phyloP scores from a whole-genome alignment of 2,329 filamentous ascomycete species.

The Fusarium sp. region DNA sequence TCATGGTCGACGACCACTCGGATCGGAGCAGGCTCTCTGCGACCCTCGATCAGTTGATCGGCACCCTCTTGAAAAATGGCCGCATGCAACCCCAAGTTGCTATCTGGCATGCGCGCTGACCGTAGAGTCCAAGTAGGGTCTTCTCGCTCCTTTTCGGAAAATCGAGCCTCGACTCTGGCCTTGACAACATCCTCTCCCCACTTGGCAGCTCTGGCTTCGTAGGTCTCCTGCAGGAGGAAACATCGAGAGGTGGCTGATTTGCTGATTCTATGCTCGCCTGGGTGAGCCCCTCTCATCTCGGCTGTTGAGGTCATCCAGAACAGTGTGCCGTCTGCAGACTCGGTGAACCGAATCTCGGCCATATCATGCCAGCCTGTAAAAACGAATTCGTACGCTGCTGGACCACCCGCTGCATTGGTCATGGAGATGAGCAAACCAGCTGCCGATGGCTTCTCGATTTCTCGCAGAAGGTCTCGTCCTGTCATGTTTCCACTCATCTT shows the following conservation, averaged over 20 bases:
- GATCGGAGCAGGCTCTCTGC: constrained; percentile 73
- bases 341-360: constrained; percentile 75
- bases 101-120: constrained; percentile 70
- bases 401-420: constrained; percentile 69
- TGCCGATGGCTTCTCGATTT: constrained; percentile 82
- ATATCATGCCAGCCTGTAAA: constrained; percentile 79
- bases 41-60: constrained; percentile 68
- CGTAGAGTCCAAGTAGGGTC: constrained; percentile 82
- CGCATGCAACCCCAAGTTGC: constrained; percentile 66
- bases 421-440: constrained; percentile 69
- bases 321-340: constrained; percentile 70
- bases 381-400: constrained; percentile 72
- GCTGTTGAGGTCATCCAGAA: constrained; percentile 74
- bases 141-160: constrained; percentile 84
- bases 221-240: constrained; percentile 76
- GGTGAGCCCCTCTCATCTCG: constrained; percentile 65
- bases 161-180: constrained; percentile 85
- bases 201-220: constrained; percentile 79
- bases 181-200: constrained; percentile 88
- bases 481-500: constrained; percentile 72
- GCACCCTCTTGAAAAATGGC: constrained; percentile 78
- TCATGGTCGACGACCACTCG: constrained; percentile 78
- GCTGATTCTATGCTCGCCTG: constrained; percentile 52
- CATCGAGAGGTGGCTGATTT: constrained; percentile 68
- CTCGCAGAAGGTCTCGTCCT: constrained; percentile 80